These are phyloP conservation scores for Ophiognomonia clavigignenti-juglandacearum DNA, from an alignment of 2,329 filamentous ascomycete species.

Conservation along the genomic window DNA sequence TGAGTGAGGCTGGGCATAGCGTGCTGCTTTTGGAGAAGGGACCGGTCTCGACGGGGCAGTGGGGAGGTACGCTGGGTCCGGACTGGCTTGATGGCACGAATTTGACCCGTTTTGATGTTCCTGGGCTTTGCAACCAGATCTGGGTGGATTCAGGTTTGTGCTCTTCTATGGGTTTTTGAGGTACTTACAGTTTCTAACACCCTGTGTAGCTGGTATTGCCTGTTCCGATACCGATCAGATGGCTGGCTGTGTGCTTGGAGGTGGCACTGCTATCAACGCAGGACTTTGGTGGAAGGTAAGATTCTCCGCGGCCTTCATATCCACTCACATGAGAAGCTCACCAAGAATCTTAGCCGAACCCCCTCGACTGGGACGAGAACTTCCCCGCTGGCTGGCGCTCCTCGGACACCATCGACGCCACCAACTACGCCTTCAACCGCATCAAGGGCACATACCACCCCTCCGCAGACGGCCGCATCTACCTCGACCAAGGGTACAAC, in stretches of 20 bases:
- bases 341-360: conserved; percentile 40
- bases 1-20: conserved; percentile 55
- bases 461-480: conserved; percentile 61
- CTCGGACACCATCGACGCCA: conserved; percentile 53
- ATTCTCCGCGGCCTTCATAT: no score
- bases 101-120: conserved; percentile 60
- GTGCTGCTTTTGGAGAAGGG: conserved; percentile 54
- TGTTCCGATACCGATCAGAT: conserved; percentile 63
- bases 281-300: conserved; percentile 58
- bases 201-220: conserved; percentile 48
- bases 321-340: background rate
- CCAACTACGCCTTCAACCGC: conserved; percentile 59
- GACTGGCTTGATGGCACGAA: conserved; percentile 53
- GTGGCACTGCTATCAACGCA: conserved; percentile 57
- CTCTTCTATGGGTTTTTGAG: no score
- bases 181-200: background rate
- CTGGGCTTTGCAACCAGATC: conserved; percentile 63
- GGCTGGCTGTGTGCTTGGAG: conserved; percentile 62
- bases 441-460: conserved; percentile 66
- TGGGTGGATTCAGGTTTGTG: conserved; percentile 41
- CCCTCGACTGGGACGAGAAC: conserved; percentile 65
- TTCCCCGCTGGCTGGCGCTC: conserved; percentile 70
- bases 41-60: conserved; percentile 52
- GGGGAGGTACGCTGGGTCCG: conserved; percentile 53
- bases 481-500: conserved; percentile 63